Evolutionary conservation across 192 early-diverging fungal species (phyloP).

Genomic region (Globomyces pollinis-pini): DNA sequence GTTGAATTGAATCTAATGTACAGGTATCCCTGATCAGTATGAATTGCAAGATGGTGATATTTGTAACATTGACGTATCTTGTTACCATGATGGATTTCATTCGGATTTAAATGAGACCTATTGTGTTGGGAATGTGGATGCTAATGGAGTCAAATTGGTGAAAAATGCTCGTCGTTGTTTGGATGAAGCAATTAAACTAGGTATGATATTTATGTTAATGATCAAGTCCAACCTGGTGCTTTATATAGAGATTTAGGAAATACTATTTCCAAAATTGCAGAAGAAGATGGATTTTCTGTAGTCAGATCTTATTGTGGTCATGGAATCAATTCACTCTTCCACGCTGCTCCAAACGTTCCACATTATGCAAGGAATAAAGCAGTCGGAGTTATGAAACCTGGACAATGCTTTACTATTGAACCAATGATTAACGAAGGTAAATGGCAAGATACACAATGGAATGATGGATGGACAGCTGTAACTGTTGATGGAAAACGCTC

Average conservation of each 20-base stretch:
- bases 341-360: conserved; percentile 82
- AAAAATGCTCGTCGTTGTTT: conserved; percentile 78
- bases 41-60: conserved; percentile 92
- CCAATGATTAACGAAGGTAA: conserved; percentile 96
- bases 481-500: conserved; percentile 90
- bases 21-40: conserved; percentile 89
- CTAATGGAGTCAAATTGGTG: conserved; percentile 62
- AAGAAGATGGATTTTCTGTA: conserved; percentile 78
- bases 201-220: conserved; percentile 34
- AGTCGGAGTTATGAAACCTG: conserved; percentile 89
- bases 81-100: conserved; percentile 90
- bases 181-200: conserved; percentile 82
- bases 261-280: conserved; percentile 80
- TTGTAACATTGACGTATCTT: conserved; percentile 85
- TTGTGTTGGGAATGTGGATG: conserved; percentile 83
- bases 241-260: conserved; percentile 90
- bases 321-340: conserved; percentile 83
- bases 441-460: conserved; percentile 45
- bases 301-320: conserved; percentile 91
- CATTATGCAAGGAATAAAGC: conserved; percentile 97
- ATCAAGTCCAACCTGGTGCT: conserved; percentile 82
- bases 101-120: conserved; percentile 93
- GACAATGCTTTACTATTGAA: conserved; percentile 95
- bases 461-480: conserved; percentile 73
- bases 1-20: too few species aligned